These are phyloP conservation scores for Lasiosphaeria miniovina DNA, from an alignment of 495 filamentous ascomycete species.

Conservation along the genomic window DNA sequence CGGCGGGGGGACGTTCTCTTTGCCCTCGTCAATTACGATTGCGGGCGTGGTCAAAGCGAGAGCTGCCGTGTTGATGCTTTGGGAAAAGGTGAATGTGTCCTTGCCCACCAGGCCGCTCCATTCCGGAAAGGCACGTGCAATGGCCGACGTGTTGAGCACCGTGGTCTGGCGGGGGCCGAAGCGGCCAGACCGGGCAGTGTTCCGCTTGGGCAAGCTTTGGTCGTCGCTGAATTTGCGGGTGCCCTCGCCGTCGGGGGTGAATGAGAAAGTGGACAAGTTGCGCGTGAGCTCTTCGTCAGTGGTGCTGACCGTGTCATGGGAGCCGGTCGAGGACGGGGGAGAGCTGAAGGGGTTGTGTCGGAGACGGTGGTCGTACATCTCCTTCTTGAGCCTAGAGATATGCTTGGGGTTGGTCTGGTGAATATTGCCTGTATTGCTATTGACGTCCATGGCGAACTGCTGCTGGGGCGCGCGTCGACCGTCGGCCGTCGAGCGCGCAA, in stretches of 20 bases:
- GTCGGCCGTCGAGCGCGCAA: constrained; percentile 14
- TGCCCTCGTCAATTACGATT: constrained; percentile 19
- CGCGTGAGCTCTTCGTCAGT: constrained; percentile 33
- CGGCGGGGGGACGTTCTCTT: constrained; percentile 40
- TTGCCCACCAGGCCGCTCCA: constrained; percentile 38
- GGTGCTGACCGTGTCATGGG: constrained; percentile 50
- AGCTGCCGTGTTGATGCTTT: constrained; percentile 21
- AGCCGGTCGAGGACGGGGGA: constrained; percentile 50
- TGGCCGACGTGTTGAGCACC: constrained; percentile 59
- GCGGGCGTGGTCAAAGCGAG: constrained; percentile 17
- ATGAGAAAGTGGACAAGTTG: constrained; percentile 44
- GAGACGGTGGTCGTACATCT: constrained; percentile 34
- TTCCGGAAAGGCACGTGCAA: constrained; percentile 62
- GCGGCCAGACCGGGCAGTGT: constrained; percentile 26
- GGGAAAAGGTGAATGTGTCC: constrained; percentile 19
- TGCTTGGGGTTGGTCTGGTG: constrained; percentile 30
- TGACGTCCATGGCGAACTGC: constrained; percentile 31
- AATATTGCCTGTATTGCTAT: constrained; percentile 29
- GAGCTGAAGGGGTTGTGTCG: constrained; percentile 47
- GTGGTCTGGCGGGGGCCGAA: constrained; percentile 22
- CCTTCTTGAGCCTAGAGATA: constrained; percentile 36
- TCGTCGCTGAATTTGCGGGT: constrained; percentile 35
- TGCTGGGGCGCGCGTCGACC: constrained; percentile 10
- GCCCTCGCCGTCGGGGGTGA: constrained; percentile 45
- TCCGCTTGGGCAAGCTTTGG: constrained; percentile 19